Percentiles rank a stretch among this genome's conserved stretches.
phyloP scores from a whole-genome alignment of 495 filamentous ascomycete genomes.

The Articulospora tetracladia region DNA sequence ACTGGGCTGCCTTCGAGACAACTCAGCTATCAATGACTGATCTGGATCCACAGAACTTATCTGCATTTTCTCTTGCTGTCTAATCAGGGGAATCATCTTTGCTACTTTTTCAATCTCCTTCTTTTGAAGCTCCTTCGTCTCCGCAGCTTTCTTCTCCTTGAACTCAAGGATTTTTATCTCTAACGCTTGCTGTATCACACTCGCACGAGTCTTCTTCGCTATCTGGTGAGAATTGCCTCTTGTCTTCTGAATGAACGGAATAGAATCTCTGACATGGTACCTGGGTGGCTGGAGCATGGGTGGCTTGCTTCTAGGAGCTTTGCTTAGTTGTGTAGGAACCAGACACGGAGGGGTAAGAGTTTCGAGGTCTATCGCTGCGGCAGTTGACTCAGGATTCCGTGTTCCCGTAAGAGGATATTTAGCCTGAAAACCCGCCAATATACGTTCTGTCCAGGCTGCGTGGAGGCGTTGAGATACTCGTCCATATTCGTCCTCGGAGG shows the following conservation, averaged over 20 bases:
- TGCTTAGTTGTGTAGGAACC: too few relatives aligned
- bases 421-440: constrained; percentile 13
- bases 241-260: not conserved
- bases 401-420: constrained; percentile 26
- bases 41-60: not conserved
- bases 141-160: constrained; percentile 13
- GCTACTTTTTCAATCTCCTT: constrained; percentile 2
- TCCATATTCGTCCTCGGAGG: constrained; percentile 4
- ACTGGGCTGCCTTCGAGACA: not conserved
- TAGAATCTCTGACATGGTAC: not conserved
- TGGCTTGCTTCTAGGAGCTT: too few relatives aligned
- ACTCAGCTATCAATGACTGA: not conserved
- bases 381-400: not conserved
- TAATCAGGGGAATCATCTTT: not conserved
- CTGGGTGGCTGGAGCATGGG: not conserved
- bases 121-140: not conserved
- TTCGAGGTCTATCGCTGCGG: not conserved
- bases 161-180: constrained; percentile 15
- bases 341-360: not conserved
- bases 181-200: constrained; percentile 22
- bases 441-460: constrained; percentile 2
- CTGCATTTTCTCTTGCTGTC: not conserved
- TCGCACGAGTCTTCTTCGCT: constrained; percentile 2
- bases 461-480: constrained; percentile 12
- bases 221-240: not conserved